Evolutionary conservation across 169 alveolate species (phyloP).

Genomic region (Cryptosporidium parvum): DNA sequence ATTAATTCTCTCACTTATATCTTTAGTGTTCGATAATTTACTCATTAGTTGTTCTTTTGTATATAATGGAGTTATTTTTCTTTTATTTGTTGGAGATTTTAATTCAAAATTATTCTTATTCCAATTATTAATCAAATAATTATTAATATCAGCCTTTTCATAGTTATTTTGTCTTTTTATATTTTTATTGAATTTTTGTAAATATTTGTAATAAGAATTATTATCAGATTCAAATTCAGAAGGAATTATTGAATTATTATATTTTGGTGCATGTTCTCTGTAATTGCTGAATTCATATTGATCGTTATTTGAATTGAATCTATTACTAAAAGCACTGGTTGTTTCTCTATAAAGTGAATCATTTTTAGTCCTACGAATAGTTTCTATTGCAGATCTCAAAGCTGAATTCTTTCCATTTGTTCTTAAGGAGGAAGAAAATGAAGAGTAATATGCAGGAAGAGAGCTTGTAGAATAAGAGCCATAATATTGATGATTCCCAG

Average conservation of each 20-base stretch:
- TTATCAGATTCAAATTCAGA: slow-evolving; percentile 3
- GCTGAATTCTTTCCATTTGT: slow-evolving; percentile 9
- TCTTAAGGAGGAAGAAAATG: background rate
- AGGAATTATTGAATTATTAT: background rate
- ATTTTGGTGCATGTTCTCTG: background rate
- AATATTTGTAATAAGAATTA: background rate
- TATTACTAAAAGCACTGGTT: background rate
- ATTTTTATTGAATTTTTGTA: slow-evolving; percentile 7
- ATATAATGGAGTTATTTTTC: background rate
- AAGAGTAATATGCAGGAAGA: background rate
- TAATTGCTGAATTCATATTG: background rate
- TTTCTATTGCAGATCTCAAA: slow-evolving; percentile 40
- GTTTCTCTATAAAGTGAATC: background rate
- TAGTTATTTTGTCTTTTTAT: background rate
- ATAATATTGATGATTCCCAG: background rate
- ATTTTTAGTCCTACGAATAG: slow-evolving; percentile 18
- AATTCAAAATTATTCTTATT: background rate
- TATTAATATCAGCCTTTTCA: background rate
- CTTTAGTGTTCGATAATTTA: slow-evolving; percentile 61
- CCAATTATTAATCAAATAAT: background rate
- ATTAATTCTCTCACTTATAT: slow-evolving; percentile 61
- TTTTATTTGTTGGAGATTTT: background rate
- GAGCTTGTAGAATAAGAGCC: background rate
- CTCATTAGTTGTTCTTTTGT: slow-evolving; percentile 59
- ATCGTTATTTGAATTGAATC: background rate